A percentile compares a stretch with the other conserved stretches of the same genome.
These are phyloP conservation scores for Aotearoamyces nothofagi DNA, from an alignment of 2,329 filamentous ascomycete genomes.

Conservation along the genomic window DNA sequence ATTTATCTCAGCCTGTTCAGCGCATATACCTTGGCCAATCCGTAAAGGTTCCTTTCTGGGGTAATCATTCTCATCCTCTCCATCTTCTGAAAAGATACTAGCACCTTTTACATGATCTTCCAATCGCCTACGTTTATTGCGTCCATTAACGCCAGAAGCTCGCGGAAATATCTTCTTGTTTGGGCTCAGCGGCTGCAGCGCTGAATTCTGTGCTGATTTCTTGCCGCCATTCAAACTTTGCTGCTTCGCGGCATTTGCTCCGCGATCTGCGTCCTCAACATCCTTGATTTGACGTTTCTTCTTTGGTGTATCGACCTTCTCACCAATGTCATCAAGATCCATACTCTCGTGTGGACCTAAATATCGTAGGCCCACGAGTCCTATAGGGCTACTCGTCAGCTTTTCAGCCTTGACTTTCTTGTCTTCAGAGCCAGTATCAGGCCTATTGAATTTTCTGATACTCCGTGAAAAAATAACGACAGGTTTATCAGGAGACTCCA, in stretches of 20 bases:
- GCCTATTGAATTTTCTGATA: constrained; percentile 12
- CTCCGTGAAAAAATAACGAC: constrained; percentile 11
- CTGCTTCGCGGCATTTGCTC: no score
- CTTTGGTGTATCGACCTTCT: constrained; percentile 19
- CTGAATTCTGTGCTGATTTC: no score
- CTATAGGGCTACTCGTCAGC: constrained; percentile 15
- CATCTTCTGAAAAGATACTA: constrained; percentile 13
- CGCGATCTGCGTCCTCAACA: neutral
- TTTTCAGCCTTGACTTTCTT: constrained; percentile 14
- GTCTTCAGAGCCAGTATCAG: constrained; percentile 4
- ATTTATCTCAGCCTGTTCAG: no score
- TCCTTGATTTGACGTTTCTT: constrained; percentile 11
- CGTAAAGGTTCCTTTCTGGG: no score
- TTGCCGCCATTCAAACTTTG: no score
- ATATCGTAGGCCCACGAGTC: constrained; percentile 7
- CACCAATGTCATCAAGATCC: constrained; percentile 21
- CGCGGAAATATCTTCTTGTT: constrained; percentile 14
- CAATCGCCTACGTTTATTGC: constrained; percentile 7
- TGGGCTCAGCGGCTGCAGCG: constrained; percentile 13
- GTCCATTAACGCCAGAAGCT: constrained; percentile 6
- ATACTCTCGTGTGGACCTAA: constrained; percentile 15
- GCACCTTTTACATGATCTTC: constrained; percentile 8
- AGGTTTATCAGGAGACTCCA: constrained; percentile 9
- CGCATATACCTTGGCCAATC: no score
- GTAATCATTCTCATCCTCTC: constrained; percentile 4